Base-by-base conservation (phyloP, 192 early-diverging fungal genomes). In the Coemansia reversa region DNA sequence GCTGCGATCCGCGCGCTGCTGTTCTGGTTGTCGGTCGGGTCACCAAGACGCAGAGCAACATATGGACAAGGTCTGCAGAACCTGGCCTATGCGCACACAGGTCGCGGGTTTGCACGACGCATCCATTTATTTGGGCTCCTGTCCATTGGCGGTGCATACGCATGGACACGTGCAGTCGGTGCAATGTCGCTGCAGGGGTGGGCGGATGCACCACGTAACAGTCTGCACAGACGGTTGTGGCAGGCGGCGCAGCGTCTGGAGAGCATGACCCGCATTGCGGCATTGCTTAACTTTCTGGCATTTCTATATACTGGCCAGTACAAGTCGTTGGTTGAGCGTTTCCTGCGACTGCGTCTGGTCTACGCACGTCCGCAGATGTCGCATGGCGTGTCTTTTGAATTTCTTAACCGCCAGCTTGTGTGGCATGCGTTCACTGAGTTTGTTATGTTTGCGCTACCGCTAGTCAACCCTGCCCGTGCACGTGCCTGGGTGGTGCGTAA, bases 371-470 rank as follows among this genome's bases (percentile, higher is more conserved):
- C 89, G 23, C 90, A 90, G 52, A 75, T 90, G 56, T 73, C 86
- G 32, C 84, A 92, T 48, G 85, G 88, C 61, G 89, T 96, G 29
- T 93, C 88, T 69, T 94, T 92, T 67, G 95, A 97, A 69, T 96
- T 92, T 66, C 83, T 97, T 69, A 97, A 96, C 69, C 86, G 94
- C 16, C 92, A 97, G 79, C 84, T 96, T 63, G 93, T 95, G 27
- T 97, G 92, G 93, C 89, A 94, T 24, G 91, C 92, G 51, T 94
- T 95, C 62, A 93, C 92, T 25, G 92, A 96, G 85, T 93, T 94
- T 75, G 82, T 94, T 23, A 81, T 93, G 70, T 94, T 93, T 79
- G 75, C 93, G 23, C 82, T 93, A 58, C 93, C 94, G 6, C 65
- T 94, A 48, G 82, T 96, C 58, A 93, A 93, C 55, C 64, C 74